Evolutionary conservation across 2,329 filamentous ascomycete species (phyloP).

Genomic region (Cladosporium sp.): DNA sequence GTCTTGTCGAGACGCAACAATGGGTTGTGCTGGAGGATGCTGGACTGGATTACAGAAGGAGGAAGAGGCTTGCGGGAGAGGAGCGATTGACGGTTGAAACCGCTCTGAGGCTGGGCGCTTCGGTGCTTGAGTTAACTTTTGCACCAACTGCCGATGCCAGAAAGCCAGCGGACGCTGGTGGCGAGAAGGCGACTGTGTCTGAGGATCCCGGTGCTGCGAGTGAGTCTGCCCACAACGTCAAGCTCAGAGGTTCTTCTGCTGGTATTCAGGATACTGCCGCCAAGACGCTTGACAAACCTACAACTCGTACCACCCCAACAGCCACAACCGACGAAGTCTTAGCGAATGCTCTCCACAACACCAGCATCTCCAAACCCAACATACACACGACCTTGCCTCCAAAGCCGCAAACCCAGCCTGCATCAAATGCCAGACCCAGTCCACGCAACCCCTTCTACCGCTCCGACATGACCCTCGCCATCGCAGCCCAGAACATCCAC

Average conservation of each 20-base stretch:
- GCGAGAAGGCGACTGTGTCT: background rate
- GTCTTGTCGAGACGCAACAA: background rate
- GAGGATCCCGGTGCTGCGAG: background rate
- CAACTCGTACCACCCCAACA: background rate
- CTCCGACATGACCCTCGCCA: conserved; percentile 3
- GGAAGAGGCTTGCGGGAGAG: background rate
- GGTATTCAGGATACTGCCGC: background rate
- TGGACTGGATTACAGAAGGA: background rate
- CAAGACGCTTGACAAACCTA: background rate
- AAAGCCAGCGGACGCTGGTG: background rate
- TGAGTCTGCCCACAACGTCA: background rate
- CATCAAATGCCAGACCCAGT: background rate
- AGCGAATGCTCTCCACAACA: background rate
- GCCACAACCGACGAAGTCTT: background rate
- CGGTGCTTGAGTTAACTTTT: background rate
- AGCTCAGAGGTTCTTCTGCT: background rate
- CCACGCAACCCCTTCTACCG: conserved; percentile 3
- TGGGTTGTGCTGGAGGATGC: background rate
- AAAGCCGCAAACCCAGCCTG: background rate
- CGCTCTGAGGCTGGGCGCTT: background rate
- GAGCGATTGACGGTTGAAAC: background rate
- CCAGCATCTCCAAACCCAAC: background rate
- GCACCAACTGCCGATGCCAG: background rate
- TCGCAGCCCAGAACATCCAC: background rate
- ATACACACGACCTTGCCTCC: background rate